A percentile compares a stretch with the other conserved stretches of the same genome.
Conservation (phyloP, 1,139 yeast species). For the Blastobotrys proliferans region DNA sequence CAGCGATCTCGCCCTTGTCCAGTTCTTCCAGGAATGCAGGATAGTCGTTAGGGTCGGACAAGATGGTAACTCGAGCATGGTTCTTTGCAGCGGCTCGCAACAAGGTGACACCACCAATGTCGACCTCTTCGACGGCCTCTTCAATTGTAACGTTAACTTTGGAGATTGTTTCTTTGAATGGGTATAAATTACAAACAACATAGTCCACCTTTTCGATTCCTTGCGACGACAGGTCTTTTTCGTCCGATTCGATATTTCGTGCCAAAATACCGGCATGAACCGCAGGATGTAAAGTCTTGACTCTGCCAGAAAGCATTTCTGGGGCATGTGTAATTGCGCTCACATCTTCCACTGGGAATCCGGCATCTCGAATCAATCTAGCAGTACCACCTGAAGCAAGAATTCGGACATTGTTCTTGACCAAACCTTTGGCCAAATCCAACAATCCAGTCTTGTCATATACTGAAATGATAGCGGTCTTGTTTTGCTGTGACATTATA, state of each 20-base stretch:
- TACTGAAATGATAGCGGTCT: constrained; percentile 93
- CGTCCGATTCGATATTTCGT: constrained; percentile 85
- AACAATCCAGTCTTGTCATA: constrained; percentile 95
- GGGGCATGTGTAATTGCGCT: constrained; percentile 95
- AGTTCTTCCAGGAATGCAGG: constrained; percentile 81
- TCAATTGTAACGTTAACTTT: constrained; percentile 92
- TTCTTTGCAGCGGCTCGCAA: constrained; percentile 98
- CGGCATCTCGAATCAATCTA: constrained; percentile 89
- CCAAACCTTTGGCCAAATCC: constrained; percentile 93
- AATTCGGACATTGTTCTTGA: constrained; percentile 80
- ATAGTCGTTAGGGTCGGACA: constrained; percentile 92
- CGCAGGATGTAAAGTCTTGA: constrained; percentile 96
- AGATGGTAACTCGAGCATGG: constrained; percentile 90
- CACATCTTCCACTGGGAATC: constrained; percentile 96
- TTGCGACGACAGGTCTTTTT: constrained; percentile 78
- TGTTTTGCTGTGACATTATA: constrained; percentile 36
- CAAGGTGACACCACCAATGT: constrained; percentile 96
- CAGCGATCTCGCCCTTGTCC: constrained; percentile 69
- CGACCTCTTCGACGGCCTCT: constrained; percentile 98
- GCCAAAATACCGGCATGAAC: constrained; percentile 98
- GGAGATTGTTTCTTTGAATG: constrained; percentile 95
- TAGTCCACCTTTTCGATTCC: constrained; percentile 92
- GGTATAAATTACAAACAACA: constrained; percentile 96
- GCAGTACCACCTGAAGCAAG: constrained; percentile 99
- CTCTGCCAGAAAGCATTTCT: constrained; percentile 98